These are phyloP conservation scores for Bondarzewia mesenterica DNA, from an alignment of 1,284 basidiomycete genomes.

Conservation along the genomic window DNA sequence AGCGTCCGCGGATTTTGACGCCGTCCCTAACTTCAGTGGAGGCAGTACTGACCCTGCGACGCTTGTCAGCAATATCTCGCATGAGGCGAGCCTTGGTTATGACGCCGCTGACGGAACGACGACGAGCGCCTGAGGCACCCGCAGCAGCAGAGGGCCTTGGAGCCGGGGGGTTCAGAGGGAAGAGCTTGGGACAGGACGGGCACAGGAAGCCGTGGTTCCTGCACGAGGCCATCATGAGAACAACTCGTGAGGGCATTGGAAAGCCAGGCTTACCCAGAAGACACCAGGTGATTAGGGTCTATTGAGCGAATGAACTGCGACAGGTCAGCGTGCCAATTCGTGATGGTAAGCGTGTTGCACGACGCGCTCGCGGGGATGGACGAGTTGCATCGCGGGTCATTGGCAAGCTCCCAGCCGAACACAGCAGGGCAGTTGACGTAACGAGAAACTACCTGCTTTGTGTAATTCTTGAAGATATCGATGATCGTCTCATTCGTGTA, in stretches of 20 bases:
- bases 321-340: constrained; percentile 44
- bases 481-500: constrained; percentile 9
- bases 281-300: constrained; percentile 59
- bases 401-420: constrained; percentile 23
- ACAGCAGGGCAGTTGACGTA: constrained; percentile 13
- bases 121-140: constrained; percentile 17
- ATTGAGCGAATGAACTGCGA: constrained; percentile 35
- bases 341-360: constrained; percentile 46
- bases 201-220: constrained; percentile 57
- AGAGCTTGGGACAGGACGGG: constrained; percentile 46
- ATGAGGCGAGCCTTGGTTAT: constrained; percentile 38
- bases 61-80: constrained; percentile 20
- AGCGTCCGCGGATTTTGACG: constrained; percentile 51
- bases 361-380: constrained; percentile 30
- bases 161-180: constrained; percentile 27
- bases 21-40: constrained; percentile 27
- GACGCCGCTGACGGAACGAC: constrained; percentile 29
- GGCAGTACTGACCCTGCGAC: constrained; percentile 35
- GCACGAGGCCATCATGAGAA: not conserved
- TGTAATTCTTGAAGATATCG: constrained; percentile 17
- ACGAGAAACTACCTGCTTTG: constrained; percentile 16
- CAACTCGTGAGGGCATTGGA: not conserved
- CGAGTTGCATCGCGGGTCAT: constrained; percentile 45
- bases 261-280: constrained; percentile 40
- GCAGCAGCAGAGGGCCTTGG: constrained; percentile 32